A percentile compares a stretch with the other conserved stretches of the same genome.
phyloP scores from a whole-genome alignment of 257 asterid species.

The Vinca minor region DNA sequence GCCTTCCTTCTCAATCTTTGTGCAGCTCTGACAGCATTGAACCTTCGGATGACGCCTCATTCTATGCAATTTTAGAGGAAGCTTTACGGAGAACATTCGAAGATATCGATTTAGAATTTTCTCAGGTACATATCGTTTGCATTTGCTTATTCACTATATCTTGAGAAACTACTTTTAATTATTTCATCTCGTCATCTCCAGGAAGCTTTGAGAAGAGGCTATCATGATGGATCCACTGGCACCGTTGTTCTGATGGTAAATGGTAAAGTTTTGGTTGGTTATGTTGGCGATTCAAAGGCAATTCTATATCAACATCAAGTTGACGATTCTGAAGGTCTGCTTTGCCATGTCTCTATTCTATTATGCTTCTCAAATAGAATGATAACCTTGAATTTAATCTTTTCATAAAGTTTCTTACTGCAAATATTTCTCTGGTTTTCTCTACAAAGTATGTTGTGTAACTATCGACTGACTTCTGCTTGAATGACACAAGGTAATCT shows the following conservation, averaged over 20 bases:
- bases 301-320: conserved; percentile 39
- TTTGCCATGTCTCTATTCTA: not conserved
- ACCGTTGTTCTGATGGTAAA: conserved; percentile 41
- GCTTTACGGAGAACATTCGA: conserved; percentile 51
- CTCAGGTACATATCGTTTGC: conserved; percentile 30
- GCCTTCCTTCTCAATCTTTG: conserved; percentile 15
- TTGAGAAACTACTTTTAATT: conserved; percentile 5
- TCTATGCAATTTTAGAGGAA: conserved; percentile 37
- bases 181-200: conserved; percentile 25
- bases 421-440: not conserved
- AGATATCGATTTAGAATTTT: conserved; percentile 63
- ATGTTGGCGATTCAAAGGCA: conserved; percentile 73
- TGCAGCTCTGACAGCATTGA: conserved; percentile 24
- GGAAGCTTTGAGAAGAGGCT: conserved; percentile 54
- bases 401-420: not conserved
- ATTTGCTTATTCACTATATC: conserved; percentile 8
- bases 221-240: conserved; percentile 54
- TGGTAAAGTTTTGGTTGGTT: conserved; percentile 42
- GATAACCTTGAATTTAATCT: not conserved
- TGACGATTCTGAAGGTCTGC: conserved; percentile 33
- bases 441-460: too few relatives aligned
- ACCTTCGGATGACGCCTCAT: conserved; percentile 19
- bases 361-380: not conserved
- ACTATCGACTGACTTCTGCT: not conserved
- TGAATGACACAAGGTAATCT: conserved; percentile 18